Base-by-base conservation (phyloP, 1,139 yeast genomes). In the Yamadazyma diospyri region DNA sequence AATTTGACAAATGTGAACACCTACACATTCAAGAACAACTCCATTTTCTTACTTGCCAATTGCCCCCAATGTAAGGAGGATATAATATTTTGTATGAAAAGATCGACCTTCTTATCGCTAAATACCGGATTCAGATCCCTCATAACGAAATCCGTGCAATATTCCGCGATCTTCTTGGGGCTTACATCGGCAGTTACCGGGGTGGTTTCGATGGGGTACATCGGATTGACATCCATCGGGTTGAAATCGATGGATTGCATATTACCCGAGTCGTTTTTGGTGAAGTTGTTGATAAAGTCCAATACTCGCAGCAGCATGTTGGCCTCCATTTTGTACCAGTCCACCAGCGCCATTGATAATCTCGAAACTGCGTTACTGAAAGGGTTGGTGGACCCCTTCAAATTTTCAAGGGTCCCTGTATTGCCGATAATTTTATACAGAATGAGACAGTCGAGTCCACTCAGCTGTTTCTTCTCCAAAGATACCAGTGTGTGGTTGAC, bases 31-130 rank as follows among this genome's bases (percentile, higher is more conserved):
- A n/a, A 33, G 21, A 17, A 12, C 2, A 9, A 45, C 16, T 25
- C 44, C 5, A 51, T 55, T 12, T 46, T 54, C 16, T 41, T 62
- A 4, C 37, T 61, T 20, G 64, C 66, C 3, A 51, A 60, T 3
- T 69, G 75, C 41, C 74, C 74, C 2, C 75, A 69, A 42, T 69
- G 75, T 42, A 65, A 65, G 40, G 51, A 55, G 27, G 56, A 59
- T 25, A 62, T 69, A 23, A 47, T 56, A 8, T 65, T 69, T 41
- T 45, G 56, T 16, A 56, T 66, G 58, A 53, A 50, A 35, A 39
- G 58, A 24, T 63, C 69, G 17, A 38, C 53, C 2, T 33, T 62
- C 7, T 41, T 69, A 19, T 42, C 59, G 2, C 28, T 55, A 10
- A 46, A 50, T 23, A 33, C 55, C 3, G 47, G 52, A 10, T 28